These are phyloP conservation scores for Naematelia encephala DNA, from an alignment of 768 basidiomycete species.

Conservation along the genomic window DNA sequence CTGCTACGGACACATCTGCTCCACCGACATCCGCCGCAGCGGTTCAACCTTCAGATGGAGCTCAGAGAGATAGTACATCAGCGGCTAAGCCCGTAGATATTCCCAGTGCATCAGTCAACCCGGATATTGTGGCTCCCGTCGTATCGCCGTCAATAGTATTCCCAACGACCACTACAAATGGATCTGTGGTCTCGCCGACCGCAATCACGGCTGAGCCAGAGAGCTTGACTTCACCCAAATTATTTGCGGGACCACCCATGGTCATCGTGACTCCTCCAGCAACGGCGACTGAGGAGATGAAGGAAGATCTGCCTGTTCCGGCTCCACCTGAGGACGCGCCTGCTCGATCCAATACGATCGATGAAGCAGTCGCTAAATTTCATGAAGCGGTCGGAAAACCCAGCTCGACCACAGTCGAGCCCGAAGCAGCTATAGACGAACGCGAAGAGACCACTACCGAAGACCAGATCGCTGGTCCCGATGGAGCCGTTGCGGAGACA, in stretches of 20 bases:
- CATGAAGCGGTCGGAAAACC: slow-evolving; percentile 35
- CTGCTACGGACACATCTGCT: slow-evolving; percentile 1
- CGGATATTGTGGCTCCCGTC: neutral
- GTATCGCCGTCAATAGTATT: neutral
- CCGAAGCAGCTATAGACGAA: too few relatives aligned
- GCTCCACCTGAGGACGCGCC: slow-evolving; percentile 1
- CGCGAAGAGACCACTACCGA: too few relatives aligned
- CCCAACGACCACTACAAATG: neutral
- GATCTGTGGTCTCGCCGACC: neutral
- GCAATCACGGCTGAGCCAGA: neutral
- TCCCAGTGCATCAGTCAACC: neutral
- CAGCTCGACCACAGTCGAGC: neutral
- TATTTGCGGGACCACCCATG: neutral
- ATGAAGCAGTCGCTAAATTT: slow-evolving; percentile 42
- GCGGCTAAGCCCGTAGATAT: neutral
- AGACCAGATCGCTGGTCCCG: neutral
- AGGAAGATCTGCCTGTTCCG: neutral
- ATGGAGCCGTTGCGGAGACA: neutral
- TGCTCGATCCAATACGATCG: slow-evolving; percentile 29
- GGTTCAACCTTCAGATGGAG: neutral
- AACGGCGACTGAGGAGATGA: slow-evolving; percentile 6
- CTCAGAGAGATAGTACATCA: neutral
- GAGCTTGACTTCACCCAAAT: neutral
- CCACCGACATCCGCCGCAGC: neutral
- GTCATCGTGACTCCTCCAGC: slow-evolving; percentile 2